These are phyloP conservation scores for Fraxinus paxiana DNA, from an alignment of 305 asterid genomes.

Conservation along the genomic window DNA sequence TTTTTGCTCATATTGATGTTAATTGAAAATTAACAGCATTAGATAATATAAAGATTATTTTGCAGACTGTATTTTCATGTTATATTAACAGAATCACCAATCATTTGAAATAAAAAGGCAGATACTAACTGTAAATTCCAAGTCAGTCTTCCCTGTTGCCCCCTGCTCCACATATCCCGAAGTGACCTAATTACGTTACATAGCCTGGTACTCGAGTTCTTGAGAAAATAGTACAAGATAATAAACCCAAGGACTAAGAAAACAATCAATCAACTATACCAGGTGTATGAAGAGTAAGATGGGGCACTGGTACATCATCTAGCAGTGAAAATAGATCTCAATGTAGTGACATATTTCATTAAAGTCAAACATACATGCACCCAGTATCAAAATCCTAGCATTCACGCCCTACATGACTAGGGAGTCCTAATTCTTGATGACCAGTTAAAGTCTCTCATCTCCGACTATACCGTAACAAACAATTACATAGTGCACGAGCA, in stretches of 20 bases:
- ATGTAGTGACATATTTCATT: slow-evolving; percentile 10
- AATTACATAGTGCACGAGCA: background rate
- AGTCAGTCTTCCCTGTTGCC: background rate
- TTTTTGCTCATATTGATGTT: background rate
- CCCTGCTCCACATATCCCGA: background rate
- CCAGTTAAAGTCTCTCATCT: slow-evolving; percentile 7
- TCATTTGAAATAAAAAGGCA: background rate
- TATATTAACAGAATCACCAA: background rate
- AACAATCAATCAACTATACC: background rate
- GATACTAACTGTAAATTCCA: background rate
- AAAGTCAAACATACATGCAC: background rate
- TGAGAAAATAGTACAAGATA: slow-evolving; percentile 12
- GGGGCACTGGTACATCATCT: slow-evolving; percentile 9
- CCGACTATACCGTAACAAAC: background rate
- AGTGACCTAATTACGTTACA: background rate
- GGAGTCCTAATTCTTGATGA: background rate
- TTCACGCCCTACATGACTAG: background rate
- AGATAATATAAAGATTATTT: background rate
- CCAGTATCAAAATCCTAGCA: background rate
- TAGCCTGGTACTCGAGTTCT: background rate
- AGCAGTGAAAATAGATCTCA: slow-evolving; percentile 1
- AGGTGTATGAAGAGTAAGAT: background rate
- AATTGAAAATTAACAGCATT: background rate
- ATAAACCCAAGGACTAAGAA: slow-evolving; percentile 2
- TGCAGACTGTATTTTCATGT: background rate